phyloP scores from a whole-genome alignment of 495 filamentous ascomycete species.

The Platismatia glauca region DNA sequence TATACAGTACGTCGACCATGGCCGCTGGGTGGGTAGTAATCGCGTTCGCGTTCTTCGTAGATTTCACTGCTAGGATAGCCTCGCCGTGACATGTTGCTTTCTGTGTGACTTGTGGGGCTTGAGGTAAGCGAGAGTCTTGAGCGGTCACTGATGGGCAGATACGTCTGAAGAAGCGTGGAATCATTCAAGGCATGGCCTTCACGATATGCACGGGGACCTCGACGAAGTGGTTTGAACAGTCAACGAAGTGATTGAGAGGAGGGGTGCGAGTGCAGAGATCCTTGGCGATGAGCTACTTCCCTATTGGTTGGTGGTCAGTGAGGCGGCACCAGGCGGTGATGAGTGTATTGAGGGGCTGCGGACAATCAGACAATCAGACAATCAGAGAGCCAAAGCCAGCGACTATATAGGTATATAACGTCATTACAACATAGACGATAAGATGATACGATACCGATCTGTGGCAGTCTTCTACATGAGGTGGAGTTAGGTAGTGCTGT shows the following conservation, averaged over 20 bases:
- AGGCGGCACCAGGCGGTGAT: neutral
- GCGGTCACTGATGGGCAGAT: neutral
- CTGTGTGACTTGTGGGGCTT: neutral
- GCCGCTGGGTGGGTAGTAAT: constrained; percentile 28
- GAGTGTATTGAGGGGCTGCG: neutral
- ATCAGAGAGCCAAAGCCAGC: too few relatives aligned
- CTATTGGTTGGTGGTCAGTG: neutral
- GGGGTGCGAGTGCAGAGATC: neutral
- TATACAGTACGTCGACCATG: constrained; percentile 20
- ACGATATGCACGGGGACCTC: neutral
- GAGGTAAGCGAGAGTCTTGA: neutral
- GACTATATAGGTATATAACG: neutral
- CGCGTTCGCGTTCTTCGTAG: constrained; percentile 40
- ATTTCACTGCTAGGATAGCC: constrained; percentile 22
- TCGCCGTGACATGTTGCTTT: constrained; percentile 25
- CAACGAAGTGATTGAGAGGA: too few relatives aligned
- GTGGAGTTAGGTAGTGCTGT: neutral
- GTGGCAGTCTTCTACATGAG: neutral
- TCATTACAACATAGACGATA: neutral
- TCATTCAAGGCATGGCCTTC: neutral
- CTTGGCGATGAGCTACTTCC: neutral
- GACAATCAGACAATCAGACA: neutral
- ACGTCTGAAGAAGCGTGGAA: neutral
- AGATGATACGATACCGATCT: neutral
- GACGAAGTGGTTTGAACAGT: neutral